Conservation (phyloP, 2,329 filamentous ascomycete species). For the Pseudodiploospora longispora region DNA sequence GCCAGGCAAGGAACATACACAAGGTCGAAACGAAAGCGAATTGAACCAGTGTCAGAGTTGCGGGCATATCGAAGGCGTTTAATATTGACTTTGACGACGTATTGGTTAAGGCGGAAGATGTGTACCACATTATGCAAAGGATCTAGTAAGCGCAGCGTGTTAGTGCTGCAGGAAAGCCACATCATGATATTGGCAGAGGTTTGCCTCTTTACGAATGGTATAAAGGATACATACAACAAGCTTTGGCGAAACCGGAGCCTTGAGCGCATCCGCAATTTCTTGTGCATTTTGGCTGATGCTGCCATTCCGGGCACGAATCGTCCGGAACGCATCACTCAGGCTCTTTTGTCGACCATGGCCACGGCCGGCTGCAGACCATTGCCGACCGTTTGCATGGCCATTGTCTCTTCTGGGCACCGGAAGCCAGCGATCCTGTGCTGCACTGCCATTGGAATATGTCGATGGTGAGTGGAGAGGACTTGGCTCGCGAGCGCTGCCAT, state of each 20-base stretch:
- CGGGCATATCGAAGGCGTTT: conserved; percentile 81
- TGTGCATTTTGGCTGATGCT: conserved; percentile 91
- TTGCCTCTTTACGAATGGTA: background rate
- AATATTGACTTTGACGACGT: conserved; percentile 97
- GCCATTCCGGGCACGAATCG: conserved; percentile 68
- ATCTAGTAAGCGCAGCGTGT: conserved; percentile 42
- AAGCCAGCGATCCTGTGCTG: conserved; percentile 15
- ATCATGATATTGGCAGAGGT: background rate
- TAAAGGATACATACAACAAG: conserved; percentile 58
- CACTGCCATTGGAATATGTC: conserved; percentile 19
- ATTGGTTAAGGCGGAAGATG: conserved; percentile 90
- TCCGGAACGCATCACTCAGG: conserved; percentile 78
- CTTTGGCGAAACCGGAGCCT: conserved; percentile 79
- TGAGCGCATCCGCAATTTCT: conserved; percentile 84
- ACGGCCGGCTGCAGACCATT: conserved; percentile 24
- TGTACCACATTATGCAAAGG: conserved; percentile 87
- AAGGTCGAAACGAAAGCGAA: conserved; percentile 88
- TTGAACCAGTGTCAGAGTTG: conserved; percentile 86
- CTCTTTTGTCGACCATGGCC: conserved; percentile 74
- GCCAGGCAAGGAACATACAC: conserved; percentile 71
- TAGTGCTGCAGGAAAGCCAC: too few species aligned
- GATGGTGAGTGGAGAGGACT: conserved; percentile 20
- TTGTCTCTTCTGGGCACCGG: conserved; percentile 9
- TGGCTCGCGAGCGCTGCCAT: conserved; percentile 17
- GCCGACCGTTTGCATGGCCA: conserved; percentile 4